A percentile compares a stretch with the other conserved stretches of the same genome.
Conservation (phyloP, 768 basidiomycete genomes). For the Tylopilus cervinicoccineus region DNA sequence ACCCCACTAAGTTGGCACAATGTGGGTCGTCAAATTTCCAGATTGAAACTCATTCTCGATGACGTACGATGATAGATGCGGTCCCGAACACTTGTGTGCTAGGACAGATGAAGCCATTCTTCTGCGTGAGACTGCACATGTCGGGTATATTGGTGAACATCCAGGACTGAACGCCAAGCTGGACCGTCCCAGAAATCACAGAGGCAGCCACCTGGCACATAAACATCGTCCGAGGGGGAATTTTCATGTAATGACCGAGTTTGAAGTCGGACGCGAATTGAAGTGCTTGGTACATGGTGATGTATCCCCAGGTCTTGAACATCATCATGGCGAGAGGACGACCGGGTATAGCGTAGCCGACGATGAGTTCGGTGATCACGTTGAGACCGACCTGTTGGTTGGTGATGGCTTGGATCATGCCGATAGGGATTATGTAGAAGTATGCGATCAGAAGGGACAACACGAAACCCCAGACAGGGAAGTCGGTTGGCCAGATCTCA, state of each 20-base stretch:
- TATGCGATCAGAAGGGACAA: slow-evolving; percentile 41
- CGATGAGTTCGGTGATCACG: slow-evolving; percentile 72
- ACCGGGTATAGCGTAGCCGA: slow-evolving; percentile 54
- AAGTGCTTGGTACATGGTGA: slow-evolving; percentile 62
- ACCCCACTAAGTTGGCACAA: slow-evolving; percentile 45
- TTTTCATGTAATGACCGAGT: slow-evolving; percentile 71
- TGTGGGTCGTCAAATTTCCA: not conserved
- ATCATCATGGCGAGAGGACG: slow-evolving; percentile 76
- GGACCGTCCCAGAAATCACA: slow-evolving; percentile 59
- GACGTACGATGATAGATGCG: slow-evolving; percentile 48
- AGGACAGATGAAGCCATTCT: slow-evolving; percentile 28
- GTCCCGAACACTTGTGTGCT: slow-evolving; percentile 46
- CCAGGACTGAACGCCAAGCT: slow-evolving; percentile 65
- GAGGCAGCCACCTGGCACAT: slow-evolving; percentile 64
- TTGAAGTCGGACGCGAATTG: slow-evolving; percentile 73
- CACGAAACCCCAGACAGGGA: slow-evolving; percentile 43
- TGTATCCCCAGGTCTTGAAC: slow-evolving; percentile 70
- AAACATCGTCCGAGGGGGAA: slow-evolving; percentile 66
- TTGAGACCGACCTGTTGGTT: slow-evolving; percentile 70
- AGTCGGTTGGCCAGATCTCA: slow-evolving; percentile 57
- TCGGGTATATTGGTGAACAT: slow-evolving; percentile 40
- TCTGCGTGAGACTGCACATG: slow-evolving; percentile 26
- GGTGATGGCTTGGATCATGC: slow-evolving; percentile 74
- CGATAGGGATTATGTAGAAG: slow-evolving; percentile 74
- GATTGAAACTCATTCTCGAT: not conserved